Conservation (phyloP, 495 filamentous ascomycete species). For the Lepraria neglecta region DNA sequence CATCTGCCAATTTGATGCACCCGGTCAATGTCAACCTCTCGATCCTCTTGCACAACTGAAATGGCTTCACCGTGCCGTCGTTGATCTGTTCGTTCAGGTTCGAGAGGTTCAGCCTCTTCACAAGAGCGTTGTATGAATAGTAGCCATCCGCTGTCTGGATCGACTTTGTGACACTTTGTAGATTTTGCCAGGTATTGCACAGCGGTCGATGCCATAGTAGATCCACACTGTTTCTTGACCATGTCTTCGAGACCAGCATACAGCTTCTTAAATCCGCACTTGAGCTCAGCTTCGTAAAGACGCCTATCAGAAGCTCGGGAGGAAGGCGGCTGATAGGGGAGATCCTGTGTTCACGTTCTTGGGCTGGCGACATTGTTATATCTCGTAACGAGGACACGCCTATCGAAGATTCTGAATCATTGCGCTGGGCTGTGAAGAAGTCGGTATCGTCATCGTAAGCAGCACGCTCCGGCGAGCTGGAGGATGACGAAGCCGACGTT, state of each 20-base stretch:
- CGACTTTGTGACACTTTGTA: constrained; percentile 69
- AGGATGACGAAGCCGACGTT: constrained; percentile 56
- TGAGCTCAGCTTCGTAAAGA: constrained; percentile 76
- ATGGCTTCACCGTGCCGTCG: constrained; percentile 80
- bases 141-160: constrained; percentile 62
- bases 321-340: constrained; percentile 80
- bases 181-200: constrained; percentile 76
- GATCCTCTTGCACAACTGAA: constrained; percentile 79
- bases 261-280: constrained; percentile 72
- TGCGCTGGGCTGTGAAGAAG: constrained; percentile 74
- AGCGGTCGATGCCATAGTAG: constrained; percentile 91
- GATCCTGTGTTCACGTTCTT: constrained; percentile 49
- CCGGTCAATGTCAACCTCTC: constrained; percentile 92
- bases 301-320: constrained; percentile 86
- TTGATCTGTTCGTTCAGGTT: constrained; percentile 68
- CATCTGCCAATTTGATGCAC: constrained; percentile 78
- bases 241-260: constrained; percentile 87
- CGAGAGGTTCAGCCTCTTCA: constrained; percentile 86
- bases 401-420: constrained; percentile 87
- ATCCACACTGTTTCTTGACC: constrained; percentile 88
- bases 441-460: constrained; percentile 86
- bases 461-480: constrained; percentile 74
- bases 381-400: constrained; percentile 71
- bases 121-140: constrained; percentile 79
- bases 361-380: constrained; percentile 52